Conservation (phyloP, 345 rosid species). For the Limnanthes douglasii region DNA sequence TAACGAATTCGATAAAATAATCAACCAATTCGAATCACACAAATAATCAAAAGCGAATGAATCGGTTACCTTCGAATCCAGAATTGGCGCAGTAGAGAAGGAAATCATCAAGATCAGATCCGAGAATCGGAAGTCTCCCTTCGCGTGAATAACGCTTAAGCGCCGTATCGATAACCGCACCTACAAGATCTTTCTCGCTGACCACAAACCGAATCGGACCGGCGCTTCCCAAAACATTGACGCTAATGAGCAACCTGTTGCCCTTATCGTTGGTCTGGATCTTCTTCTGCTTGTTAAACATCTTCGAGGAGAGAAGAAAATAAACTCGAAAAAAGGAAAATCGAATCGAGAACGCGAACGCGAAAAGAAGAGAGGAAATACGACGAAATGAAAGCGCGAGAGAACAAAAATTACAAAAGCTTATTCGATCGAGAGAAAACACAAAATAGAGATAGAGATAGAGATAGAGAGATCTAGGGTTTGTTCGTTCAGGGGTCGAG, state of each 20-base stretch:
- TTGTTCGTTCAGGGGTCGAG: constrained; percentile 56
- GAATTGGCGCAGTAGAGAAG: constrained; percentile 58
- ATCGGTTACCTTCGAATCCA: constrained; percentile 37
- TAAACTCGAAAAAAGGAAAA: background rate
- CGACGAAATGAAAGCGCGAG: background rate
- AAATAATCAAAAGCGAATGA: background rate
- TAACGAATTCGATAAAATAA: background rate
- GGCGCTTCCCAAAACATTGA: constrained; percentile 83
- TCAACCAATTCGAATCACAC: no score
- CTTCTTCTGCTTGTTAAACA: constrained; percentile 94
- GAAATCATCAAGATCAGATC: constrained; percentile 66
- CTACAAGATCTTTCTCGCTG: constrained; percentile 57
- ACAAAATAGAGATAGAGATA: background rate
- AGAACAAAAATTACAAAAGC: background rate
- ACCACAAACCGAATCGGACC: constrained; percentile 95
- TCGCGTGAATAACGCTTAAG: constrained; percentile 91
- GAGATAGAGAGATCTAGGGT: constrained; percentile 1
- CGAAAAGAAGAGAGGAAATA: background rate
- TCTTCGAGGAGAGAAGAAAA: no score
- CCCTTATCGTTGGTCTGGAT: constrained; percentile 37
- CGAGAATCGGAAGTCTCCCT: constrained; percentile 88
- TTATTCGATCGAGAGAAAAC: constrained; percentile 1
- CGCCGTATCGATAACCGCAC: constrained; percentile 64
- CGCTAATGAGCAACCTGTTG: constrained; percentile 57
- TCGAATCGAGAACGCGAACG: background rate